phyloP scores from a whole-genome alignment of 75 land plant genomes.

The Chamaecyparis obtusa region DNA sequence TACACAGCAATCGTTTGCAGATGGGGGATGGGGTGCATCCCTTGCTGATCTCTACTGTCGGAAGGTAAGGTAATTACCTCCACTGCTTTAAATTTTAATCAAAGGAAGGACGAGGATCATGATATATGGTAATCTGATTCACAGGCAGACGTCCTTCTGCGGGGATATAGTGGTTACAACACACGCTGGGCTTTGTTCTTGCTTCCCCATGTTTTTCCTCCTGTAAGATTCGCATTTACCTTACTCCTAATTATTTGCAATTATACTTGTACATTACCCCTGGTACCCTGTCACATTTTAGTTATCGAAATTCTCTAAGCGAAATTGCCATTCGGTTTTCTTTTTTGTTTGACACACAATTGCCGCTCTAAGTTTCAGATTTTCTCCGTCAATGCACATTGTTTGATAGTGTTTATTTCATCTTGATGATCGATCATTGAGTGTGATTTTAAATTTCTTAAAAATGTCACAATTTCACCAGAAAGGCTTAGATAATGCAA shows the following conservation, averaged over 20 bases:
- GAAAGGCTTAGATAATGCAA: neutral
- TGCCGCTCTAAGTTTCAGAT: neutral
- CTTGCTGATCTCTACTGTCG: constrained; percentile 72
- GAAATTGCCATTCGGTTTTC: too few species aligned
- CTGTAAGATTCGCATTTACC: constrained; percentile 9
- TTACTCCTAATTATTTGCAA: neutral
- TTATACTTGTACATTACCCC: neutral
- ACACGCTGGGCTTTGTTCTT: constrained; percentile 89
- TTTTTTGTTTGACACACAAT: too few species aligned
- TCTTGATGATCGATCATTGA: neutral
- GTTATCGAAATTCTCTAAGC: neutral
- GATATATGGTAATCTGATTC: neutral
- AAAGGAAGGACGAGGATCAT: neutral
- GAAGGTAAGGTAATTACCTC: constrained; percentile 40
- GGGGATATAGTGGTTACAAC: constrained; percentile 95
- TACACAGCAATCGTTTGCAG: constrained; percentile 76
- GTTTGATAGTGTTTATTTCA: neutral
- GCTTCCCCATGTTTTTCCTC: constrained; percentile 65
- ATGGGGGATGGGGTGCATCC: constrained; percentile 87
- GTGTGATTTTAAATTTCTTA: neutral
- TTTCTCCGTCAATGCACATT: neutral
- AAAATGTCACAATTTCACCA: too few species aligned
- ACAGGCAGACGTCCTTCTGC: constrained; percentile 83
- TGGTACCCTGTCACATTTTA: neutral
- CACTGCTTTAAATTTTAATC: neutral